Percentiles rank a stretch among this genome's conserved stretches.
These are phyloP conservation scores for Verruconis gallopava DNA, from an alignment of 2,329 filamentous ascomycete genomes.

Conservation along the genomic window DNA sequence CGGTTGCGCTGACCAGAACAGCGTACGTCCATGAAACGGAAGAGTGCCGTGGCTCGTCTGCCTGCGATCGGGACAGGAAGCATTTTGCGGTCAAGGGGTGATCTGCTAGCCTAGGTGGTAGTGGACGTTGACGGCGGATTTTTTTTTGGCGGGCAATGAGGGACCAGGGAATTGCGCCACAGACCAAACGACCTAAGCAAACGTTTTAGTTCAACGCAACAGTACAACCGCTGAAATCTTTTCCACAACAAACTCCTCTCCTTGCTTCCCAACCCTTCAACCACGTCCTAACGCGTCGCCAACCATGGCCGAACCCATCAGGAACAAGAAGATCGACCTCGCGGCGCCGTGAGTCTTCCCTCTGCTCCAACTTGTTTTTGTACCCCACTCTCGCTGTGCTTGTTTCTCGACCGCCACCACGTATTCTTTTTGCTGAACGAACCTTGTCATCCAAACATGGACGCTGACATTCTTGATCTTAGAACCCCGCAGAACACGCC, in stretches of 20 bases:
- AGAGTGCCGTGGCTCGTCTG: no score
- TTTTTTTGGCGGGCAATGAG: no score
- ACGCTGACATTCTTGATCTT: constrained; percentile 13
- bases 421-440: not conserved
- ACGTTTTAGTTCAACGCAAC: no score
- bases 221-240: constrained; percentile 11
- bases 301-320: constrained; percentile 53
- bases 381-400: constrained; percentile 1
- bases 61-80: no score
- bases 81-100: no score
- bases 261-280: constrained; percentile 16
- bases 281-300: constrained; percentile 17
- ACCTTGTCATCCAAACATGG: constrained; percentile 16
- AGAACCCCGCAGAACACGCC: constrained; percentile 99
- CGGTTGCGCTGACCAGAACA: no score
- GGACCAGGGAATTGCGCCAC: no score
- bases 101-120: no score
- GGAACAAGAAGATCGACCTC: constrained; percentile 51
- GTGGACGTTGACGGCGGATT: no score
- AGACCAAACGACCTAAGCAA: no score
- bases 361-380: not conserved
- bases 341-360: constrained; percentile 47
- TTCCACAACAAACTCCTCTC: constrained; percentile 21
- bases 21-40: no score
- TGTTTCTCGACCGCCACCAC: not conserved